Evolutionary conservation across 1,284 basidiomycete genomes (phyloP).

Genomic region (Mycosarcoma maydis): DNA sequence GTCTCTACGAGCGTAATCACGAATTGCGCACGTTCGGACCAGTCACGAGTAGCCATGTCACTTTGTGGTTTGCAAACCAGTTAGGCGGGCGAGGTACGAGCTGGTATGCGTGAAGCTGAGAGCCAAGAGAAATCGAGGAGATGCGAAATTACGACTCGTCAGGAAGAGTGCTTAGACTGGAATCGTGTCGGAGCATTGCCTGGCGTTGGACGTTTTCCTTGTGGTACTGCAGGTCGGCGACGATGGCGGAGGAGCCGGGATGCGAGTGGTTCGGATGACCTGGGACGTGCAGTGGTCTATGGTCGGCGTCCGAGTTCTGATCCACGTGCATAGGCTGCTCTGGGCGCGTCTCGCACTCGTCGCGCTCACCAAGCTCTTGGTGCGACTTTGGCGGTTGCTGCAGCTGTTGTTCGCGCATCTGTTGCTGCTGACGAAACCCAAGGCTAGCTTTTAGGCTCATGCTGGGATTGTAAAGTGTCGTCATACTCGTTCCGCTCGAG

Average conservation of each 20-base stretch:
- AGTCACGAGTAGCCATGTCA: too few relatives aligned
- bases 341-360: too few relatives aligned
- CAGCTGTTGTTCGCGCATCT: conserved; percentile 2
- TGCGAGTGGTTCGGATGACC: conserved; percentile 49
- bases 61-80: too few relatives aligned
- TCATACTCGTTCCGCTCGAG: conserved; percentile 26
- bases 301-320: background rate
- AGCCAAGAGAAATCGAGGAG: too few relatives aligned
- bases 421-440: conserved; percentile 32
- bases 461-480: conserved; percentile 37
- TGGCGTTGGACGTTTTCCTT: conserved; percentile 48
- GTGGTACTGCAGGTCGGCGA: conserved; percentile 56
- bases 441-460: conserved; percentile 37
- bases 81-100: too few relatives aligned
- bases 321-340: too few relatives aligned
- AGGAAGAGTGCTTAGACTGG: conserved; percentile 17
- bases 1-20: background rate
- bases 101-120: background rate
- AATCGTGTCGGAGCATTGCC: conserved; percentile 54
- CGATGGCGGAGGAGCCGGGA: conserved; percentile 49
- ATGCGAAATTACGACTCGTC: conserved; percentile 13
- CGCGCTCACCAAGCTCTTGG: background rate
- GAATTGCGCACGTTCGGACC: too few relatives aligned
- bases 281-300: conserved; percentile 24
- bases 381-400: background rate